These are phyloP conservation scores for Pulveroboletus sp. DNA, from an alignment of 768 basidiomycete genomes.

Conservation along the genomic window DNA sequence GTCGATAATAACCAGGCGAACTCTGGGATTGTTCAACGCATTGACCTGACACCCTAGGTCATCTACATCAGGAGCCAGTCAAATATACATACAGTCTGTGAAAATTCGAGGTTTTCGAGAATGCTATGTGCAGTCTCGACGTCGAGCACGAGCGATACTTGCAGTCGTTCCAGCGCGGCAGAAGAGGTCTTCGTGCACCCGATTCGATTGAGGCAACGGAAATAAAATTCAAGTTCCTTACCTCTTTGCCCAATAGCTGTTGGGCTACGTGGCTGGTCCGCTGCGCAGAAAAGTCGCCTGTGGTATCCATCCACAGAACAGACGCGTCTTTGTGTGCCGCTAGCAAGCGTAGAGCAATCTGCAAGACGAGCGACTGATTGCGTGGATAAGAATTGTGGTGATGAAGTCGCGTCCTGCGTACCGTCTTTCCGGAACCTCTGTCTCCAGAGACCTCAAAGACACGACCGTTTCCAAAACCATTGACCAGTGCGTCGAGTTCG, in stretches of 20 bases:
- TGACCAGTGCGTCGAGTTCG: constrained; percentile 52
- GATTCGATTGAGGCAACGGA: background rate
- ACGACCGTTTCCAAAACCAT: constrained; percentile 46
- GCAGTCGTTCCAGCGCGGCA: constrained; percentile 51
- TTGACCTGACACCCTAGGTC: constrained; percentile 8
- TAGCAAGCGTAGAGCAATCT: constrained; percentile 57
- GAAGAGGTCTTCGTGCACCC: constrained; percentile 23
- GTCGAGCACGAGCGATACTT: constrained; percentile 57
- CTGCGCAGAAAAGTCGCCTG: constrained; percentile 61
- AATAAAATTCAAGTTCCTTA: constrained; percentile 19
- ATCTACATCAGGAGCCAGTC: background rate
- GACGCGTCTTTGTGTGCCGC: constrained; percentile 32
- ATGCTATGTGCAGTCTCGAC: constrained; percentile 51
- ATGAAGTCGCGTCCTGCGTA: constrained; percentile 31
- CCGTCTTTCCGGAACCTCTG: constrained; percentile 65
- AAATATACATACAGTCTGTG: constrained; percentile 26
- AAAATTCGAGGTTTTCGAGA: constrained; percentile 42
- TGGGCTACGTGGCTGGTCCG: constrained; percentile 40
- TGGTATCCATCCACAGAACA: constrained; percentile 71
- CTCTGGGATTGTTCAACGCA: constrained; percentile 10
- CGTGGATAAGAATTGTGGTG: constrained; percentile 1
- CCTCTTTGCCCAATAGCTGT: constrained; percentile 22
- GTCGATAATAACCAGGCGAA: constrained; percentile 62
- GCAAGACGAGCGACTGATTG: constrained; percentile 57
- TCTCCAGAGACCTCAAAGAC: constrained; percentile 73